Percentiles rank a stretch among this genome's conserved stretches.
These are phyloP conservation scores for Uronychia binucleata DNA, from an alignment of 73 alveolate genomes.

Conservation along the genomic window DNA sequence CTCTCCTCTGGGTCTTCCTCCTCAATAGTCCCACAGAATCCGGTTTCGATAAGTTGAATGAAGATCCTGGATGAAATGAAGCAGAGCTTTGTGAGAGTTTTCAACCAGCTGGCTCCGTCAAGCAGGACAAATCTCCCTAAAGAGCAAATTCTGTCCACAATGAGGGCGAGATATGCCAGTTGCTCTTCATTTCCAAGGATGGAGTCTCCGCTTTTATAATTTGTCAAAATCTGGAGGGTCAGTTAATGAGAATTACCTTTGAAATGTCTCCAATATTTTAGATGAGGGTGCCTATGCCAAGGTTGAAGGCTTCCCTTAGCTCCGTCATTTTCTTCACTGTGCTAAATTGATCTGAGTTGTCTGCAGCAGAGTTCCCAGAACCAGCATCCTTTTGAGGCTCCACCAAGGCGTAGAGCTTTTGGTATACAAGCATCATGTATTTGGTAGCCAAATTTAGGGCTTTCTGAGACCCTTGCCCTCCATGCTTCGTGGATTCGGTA, in stretches of 20 bases:
- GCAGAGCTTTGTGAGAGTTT: conserved; percentile 50
- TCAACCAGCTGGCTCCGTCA: conserved; percentile 12
- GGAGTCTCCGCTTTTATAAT: not conserved
- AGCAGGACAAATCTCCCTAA: not conserved
- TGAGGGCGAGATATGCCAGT: not conserved
- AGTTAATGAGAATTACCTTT: not conserved
- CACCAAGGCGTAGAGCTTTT: not conserved
- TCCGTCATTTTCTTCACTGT: not conserved
- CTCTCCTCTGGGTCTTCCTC: conserved; percentile 43
- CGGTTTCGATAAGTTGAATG: conserved; percentile 47
- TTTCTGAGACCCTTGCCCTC: not conserved
- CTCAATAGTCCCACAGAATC: conserved; percentile 71
- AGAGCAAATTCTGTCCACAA: not conserved
- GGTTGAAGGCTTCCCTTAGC: not conserved
- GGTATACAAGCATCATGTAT: not conserved
- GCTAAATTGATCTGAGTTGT: not conserved
- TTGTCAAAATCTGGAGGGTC: not conserved
- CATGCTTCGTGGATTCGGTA: not conserved
- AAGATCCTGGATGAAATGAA: conserved; percentile 45
- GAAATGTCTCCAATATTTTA: not conserved
- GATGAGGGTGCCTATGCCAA: not conserved
- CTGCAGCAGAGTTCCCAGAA: not conserved
- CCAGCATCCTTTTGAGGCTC: not conserved
- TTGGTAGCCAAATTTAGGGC: not conserved
- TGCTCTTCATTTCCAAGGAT: conserved; percentile 9